Evolutionary conservation across 192 early-diverging fungal species (phyloP), one percentile per base, ranked within the genome.

Genomic region (Backusella morwellensis): DNA sequence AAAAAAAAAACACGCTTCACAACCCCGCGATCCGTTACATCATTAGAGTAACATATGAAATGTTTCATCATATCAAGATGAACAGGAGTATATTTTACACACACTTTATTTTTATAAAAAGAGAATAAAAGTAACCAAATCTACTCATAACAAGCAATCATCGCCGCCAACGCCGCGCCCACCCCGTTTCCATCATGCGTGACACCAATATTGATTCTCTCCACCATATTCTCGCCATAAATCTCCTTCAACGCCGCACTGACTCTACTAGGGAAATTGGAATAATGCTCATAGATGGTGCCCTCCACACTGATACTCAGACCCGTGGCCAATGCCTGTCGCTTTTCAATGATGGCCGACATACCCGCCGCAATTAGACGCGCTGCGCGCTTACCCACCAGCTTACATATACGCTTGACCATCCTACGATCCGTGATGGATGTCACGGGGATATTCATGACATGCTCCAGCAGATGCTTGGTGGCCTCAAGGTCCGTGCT

Each of bases 341-440:
- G 75, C 84, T 72, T 82, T 74, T 90, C 86, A 41, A 93, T 83
- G 40, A 94, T 71, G 52, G 92, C 91, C 7, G 90, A 88, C 81
- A 91, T 84, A 8, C 86, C 89, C 14, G 87, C 87, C 40, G 95
- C 92, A 68, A 89, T 86, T 41, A 98, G 84, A 75, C 95, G 90
- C 4, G 95, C 95, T 17, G 95, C 91, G 70, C 96, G 92, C 70
- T 86, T 87, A 12, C 94, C 96, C 38, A 99, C 89, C 54, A 96
- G 80, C 74, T 92, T 87, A 77, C 94, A 95, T 21, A 97, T 83
- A 78, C 81, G 83, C 82, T 93, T 90, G 82, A 94, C 89, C 63
- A 95, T 89, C 81, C 92, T 89, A 70, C 96, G 91, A 81, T 97
- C 97, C 12, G 85, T 80, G 38, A 93, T 77, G 4, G 91, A 90